Conservation (phyloP, 805 yeast species). For the Wickerhamomyces strasburgensis region DNA sequence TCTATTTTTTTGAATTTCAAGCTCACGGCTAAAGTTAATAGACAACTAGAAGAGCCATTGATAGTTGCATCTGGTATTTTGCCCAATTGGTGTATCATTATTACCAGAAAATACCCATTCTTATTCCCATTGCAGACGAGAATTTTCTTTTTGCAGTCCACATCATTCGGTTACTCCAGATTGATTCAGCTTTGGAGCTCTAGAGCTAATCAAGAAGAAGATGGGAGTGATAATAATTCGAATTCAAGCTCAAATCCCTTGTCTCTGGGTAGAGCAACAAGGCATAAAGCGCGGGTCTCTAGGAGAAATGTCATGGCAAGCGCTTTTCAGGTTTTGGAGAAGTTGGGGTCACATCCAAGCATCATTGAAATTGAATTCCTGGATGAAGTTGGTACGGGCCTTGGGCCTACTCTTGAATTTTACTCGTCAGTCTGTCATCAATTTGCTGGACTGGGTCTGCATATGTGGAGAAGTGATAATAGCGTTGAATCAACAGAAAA, state of each 20-base stretch:
- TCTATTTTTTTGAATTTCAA: constrained; percentile 64
- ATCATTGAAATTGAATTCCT: constrained; percentile 80
- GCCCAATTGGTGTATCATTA: constrained; percentile 77
- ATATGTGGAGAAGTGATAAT: constrained; percentile 58
- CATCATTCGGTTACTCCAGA: constrained; percentile 88
- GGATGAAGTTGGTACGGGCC: constrained; percentile 92
- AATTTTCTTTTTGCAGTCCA: constrained; percentile 70
- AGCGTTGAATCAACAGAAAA: no score
- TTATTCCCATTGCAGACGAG: constrained; percentile 81
- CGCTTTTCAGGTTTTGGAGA: constrained; percentile 71
- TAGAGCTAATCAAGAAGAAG: constrained; percentile 38
- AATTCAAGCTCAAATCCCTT: constrained; percentile 13
- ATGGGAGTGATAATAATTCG: constrained; percentile 24
- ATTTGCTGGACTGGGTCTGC: constrained; percentile 51
- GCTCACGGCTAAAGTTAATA: constrained; percentile 75
- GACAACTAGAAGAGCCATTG: constrained; percentile 86
- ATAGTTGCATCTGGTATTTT: constrained; percentile 81
- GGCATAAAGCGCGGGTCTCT: constrained; percentile 76
- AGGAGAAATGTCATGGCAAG: constrained; percentile 67
- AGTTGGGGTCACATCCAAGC: constrained; percentile 76
- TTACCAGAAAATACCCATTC: constrained; percentile 75
- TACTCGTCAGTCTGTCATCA: constrained; percentile 77
- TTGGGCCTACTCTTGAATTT: constrained; percentile 94
- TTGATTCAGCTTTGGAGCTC: constrained; percentile 73
- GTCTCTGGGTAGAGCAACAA: constrained; percentile 64